Conservation (phyloP, 192 early-diverging fungal species). For the Piromyces finnis region DNA sequence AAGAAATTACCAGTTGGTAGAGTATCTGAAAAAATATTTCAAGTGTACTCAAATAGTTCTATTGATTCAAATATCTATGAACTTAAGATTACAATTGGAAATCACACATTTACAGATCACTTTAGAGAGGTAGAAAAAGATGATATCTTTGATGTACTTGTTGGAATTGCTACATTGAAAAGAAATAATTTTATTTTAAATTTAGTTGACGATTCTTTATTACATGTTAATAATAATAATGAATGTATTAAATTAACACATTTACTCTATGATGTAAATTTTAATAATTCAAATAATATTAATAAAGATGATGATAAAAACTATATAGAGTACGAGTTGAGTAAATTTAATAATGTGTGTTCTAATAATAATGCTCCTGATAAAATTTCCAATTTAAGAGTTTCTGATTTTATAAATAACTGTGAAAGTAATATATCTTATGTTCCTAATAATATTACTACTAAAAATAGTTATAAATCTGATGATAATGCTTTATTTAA, state of each 20-base stretch:
- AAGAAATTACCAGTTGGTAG: background rate
- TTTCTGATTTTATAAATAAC: no score
- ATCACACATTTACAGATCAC: background rate
- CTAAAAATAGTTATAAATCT: no score
- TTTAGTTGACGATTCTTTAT: background rate
- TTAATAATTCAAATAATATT: background rate
- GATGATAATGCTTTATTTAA: no score
- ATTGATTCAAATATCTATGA: background rate
- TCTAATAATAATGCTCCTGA: no score
- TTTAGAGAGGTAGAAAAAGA: background rate
- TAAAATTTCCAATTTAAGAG: no score
- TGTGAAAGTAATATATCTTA: no score
- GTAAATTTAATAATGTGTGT: no score
- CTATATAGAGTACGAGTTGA: no score
- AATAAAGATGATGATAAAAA: background rate
- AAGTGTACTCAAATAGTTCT: background rate
- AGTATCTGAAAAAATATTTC: background rate
- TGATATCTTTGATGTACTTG: background rate
- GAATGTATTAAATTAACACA: background rate
- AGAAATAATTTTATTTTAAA: background rate
- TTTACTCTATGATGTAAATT: background rate
- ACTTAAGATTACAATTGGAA: background rate
- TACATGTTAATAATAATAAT: background rate
- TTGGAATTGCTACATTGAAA: background rate
- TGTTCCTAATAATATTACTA: no score